Base-by-base conservation (phyloP, 495 filamentous ascomycete genomes). In the Penicillium verhagenii region DNA sequence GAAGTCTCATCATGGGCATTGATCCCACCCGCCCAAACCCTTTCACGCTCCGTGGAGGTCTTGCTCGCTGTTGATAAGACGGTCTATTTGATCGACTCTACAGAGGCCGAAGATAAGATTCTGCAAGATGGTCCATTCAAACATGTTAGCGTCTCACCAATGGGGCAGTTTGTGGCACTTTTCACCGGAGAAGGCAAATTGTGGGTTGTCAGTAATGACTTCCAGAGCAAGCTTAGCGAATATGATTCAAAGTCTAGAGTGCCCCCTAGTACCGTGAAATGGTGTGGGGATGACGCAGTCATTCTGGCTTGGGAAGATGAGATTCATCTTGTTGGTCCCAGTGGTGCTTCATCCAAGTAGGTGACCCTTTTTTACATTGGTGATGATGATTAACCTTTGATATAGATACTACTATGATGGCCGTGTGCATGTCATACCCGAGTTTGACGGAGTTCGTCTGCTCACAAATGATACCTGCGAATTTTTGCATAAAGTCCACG, bases 301-400 rank as follows among this genome's bases (percentile, higher is more conserved):
- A 85, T 96, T 42, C 83, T 97, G 54, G 91, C 91, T 13, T 98
- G 94, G 94, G 94, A 96, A 61, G 94, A 98, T 71, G 94, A 98
- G 62, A 86, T 97, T n/a, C 94, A 97, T 65, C 79, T 98, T 40
- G 87, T 97, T 51, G 92, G 92, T 1, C 91, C 91, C 0, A 87
- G 85, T 45, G 91, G 89, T 35, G 83, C 86, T 10, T 81, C 89
- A 37, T 81, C 91, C 29, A 85, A 83, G 79, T 83, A 68, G 59
- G 73, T 45, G 6, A 21, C 21, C 29, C 52, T 39, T 18, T 24
- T 19, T 4, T 44, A 11, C 20, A 2, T 33, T 8, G 6, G 20
- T 33, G 28, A 5, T 35, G 3, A 18, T 5, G 29, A 38, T 56
- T 71, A 50, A 73, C 24, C 23, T 11, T 31, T 24, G 9, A 4